Evolutionary conservation across 768 basidiomycete genomes (phyloP), one percentile per base, ranked within the genome.

Genomic region (Lactarius indigo): DNA sequence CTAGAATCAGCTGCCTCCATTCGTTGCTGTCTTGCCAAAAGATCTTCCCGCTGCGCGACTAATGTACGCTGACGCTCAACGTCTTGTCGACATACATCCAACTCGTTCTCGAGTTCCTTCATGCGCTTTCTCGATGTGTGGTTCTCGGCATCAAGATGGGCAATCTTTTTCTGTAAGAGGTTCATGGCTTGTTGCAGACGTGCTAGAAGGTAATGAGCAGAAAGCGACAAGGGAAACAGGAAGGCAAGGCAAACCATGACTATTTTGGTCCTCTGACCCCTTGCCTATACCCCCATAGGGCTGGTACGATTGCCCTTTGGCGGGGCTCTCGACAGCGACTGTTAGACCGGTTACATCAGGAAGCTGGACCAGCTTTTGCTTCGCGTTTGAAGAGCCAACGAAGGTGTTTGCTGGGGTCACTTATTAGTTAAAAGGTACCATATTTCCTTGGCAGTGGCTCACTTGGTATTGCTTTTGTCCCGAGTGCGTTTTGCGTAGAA

Each of bases 331-430:
- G 17, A 93, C 86, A 0, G 89, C 92, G 54, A 82, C 87, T 0
- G 91, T 94, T 12, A 94, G 75, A 0, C 92, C 93, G 9, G 93
- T 95, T 5, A 95, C 86, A 71, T 94, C 93, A 1, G 92, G 92
- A 2, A 93, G 78, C 59, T 87, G 83, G 23, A 92, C 64, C 18
- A 47, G 61, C 18, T 52, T 62, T 23, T 52, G 61, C 37, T 33
- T 62, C 50, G 18, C 23, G 7, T 57, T 64, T 30, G 61, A 68
- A 30, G 60, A 61, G 74, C 39, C 80, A 81, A 33, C 57, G 17
- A 30, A 42, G 12, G 39, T 9, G 7, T 39, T 57, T 15, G 17
- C 65, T 67, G 28, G 17, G 23, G 37, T 26, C 13, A 3, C 59
- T 23, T 35, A 2, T 64, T 59, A 67, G 57, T 33, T 20, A 39